These are phyloP conservation scores for Rhizoclosmatium sp. DNA, from an alignment of 192 early-diverging fungal species.

Conservation along the genomic window DNA sequence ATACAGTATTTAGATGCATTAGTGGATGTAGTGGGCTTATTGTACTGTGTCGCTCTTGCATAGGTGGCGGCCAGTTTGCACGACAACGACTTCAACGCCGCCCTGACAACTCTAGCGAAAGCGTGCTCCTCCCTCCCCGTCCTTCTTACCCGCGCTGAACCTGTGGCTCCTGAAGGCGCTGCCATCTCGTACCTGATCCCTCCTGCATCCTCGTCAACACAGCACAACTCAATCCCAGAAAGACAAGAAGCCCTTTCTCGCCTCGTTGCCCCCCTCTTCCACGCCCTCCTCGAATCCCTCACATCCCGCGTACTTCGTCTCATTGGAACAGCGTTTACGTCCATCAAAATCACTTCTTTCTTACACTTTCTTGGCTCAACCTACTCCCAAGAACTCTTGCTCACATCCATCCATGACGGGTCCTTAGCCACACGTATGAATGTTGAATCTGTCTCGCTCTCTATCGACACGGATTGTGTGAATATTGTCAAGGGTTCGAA, in stretches of 20 bases:
- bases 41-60: no score
- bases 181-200: neutral
- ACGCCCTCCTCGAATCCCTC: neutral
- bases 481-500: conserved; percentile 1
- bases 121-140: conserved; percentile 1
- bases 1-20: no score
- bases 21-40: no score
- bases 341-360: neutral
- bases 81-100: no score
- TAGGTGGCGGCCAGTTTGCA: no score
- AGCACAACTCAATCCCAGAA: no score
- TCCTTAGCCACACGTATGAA: neutral
- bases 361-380: neutral
- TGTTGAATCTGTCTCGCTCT: neutral
- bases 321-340: neutral
- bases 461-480: neutral
- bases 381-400: neutral
- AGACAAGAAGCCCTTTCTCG: neutral
- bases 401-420: neutral
- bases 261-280: neutral
- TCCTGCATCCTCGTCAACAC: neutral
- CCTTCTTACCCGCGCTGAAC: neutral
- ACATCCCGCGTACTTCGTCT: neutral
- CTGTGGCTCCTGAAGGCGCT: neutral
- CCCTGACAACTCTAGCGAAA: neutral